Evolutionary conservation across 2,329 filamentous ascomycete species (phyloP), one percentile per base, ranked within the genome.

Genomic region (Nigrograna mackinnonii): DNA sequence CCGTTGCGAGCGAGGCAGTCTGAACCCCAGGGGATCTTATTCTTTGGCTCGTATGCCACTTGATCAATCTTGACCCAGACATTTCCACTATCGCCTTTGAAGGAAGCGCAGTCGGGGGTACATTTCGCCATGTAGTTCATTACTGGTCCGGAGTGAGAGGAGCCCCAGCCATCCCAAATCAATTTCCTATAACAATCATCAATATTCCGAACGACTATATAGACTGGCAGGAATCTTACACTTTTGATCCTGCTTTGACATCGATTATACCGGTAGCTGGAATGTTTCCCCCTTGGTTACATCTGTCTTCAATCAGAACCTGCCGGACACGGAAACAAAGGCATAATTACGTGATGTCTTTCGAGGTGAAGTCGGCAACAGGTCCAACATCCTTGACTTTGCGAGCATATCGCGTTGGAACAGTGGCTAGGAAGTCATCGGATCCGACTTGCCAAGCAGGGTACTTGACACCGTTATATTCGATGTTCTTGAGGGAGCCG

Each of bases 1-100:
- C 79, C 71, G 61, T 78, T 69, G 19, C 47, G 47, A 24, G 60
- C 50, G n/a, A 64, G 41, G 20, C 45, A 37, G 39, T 62, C 53
- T 2, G 50, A 52, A 6, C 48, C 60, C 60, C 60, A 64, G 20
- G 41, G 54, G 12, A 49, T 50, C 24, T 65, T 61, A 4, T 11
- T 13, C 34, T 62, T 63, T 9, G 39, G 46, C 22, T 55, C 50
- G 5, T 35, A 43, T 17, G 17, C 33, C 18, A 37, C 37, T 34
- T 49, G 37, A 18, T 54, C 47, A 35, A 52, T 52, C 50, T 67
- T 66, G 45, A 67, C 55, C 68, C 67, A 70, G 9, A 64, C 55
- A 6, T 53, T 54, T 34, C 63, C 64, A 1, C 54, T 55, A 46
- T 63, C 56, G 19, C 64, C 65, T 39, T 62, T 64, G 39, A 58